Evolutionary conservation across 495 filamentous ascomycete genomes (phyloP).

Genomic region (Podospora fimiseda): DNA sequence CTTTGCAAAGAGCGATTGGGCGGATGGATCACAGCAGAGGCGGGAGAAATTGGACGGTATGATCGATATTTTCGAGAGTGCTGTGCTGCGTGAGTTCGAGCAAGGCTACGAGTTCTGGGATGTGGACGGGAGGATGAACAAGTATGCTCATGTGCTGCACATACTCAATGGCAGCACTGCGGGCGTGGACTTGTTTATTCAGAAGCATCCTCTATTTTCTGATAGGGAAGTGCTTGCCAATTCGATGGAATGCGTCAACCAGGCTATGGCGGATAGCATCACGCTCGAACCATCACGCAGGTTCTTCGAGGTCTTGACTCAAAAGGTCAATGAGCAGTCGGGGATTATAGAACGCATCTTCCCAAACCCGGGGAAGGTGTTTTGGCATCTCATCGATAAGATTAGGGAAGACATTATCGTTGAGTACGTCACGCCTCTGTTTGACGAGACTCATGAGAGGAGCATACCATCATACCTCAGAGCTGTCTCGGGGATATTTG

Average conservation of each 20-base stretch:
- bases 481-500: conserved; percentile 80
- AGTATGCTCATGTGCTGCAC: conserved; percentile 80
- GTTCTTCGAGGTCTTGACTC: conserved; percentile 71
- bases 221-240: conserved; percentile 67
- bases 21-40: conserved; percentile 64
- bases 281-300: conserved; percentile 68
- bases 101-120: conserved; percentile 86
- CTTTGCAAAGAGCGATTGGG: conserved; percentile 75
- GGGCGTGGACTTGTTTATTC: conserved; percentile 76
- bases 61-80: conserved; percentile 80
- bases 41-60: conserved; percentile 66
- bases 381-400: conserved; percentile 72
- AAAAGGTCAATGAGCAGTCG: conserved; percentile 78
- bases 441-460: conserved; percentile 80
- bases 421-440: conserved; percentile 78
- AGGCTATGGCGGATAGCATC: conserved; percentile 51
- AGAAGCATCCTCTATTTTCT: conserved; percentile 75
- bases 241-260: conserved; percentile 76
- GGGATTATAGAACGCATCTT: conserved; percentile 78
- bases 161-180: conserved; percentile 74
- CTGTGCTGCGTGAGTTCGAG: conserved; percentile 85
- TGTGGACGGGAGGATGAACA: conserved; percentile 77
- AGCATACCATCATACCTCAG: conserved; percentile 75
- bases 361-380: conserved; percentile 64
- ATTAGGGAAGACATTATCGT: conserved; percentile 77